These are phyloP conservation scores for Hanseniaspora vineae DNA, from an alignment of 805 yeast genomes.

Conservation along the genomic window DNA sequence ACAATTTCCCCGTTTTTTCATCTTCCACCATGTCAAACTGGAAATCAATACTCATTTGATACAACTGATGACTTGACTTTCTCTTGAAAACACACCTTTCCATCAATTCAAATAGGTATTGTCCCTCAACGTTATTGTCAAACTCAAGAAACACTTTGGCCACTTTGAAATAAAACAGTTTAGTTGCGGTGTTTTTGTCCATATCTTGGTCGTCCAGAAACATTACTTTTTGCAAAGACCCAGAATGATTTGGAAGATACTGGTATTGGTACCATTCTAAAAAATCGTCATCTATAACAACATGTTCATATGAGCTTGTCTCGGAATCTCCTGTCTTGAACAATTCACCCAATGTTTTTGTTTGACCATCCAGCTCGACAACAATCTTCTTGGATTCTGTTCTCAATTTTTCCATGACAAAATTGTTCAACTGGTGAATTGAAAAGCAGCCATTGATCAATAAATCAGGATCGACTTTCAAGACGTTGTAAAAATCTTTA, in stretches of 20 bases:
- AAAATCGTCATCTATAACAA: constrained; percentile 20
- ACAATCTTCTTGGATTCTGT: constrained; percentile 26
- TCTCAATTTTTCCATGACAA: constrained; percentile 26
- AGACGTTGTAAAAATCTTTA: constrained; percentile 74
- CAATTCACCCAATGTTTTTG: constrained; percentile 9
- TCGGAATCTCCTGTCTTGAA: constrained; percentile 3
- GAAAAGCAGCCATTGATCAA: constrained; percentile 18
- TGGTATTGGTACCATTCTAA: constrained; percentile 14
- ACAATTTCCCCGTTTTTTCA: too few species aligned
- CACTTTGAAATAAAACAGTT: constrained; percentile 17
- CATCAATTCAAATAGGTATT: constrained; percentile 25
- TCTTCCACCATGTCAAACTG: not conserved
- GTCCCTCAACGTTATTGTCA: constrained; percentile 27
- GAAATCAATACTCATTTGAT: not conserved
- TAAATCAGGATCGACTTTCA: constrained; percentile 62
- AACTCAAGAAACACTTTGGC: constrained; percentile 25
- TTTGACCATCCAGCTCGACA: constrained; percentile 10
- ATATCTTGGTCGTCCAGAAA: constrained; percentile 2
- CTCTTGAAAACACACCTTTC: constrained; percentile 21
- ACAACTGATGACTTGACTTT: not conserved
- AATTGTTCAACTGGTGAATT: constrained; percentile 22
- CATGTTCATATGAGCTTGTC: constrained; percentile 8
- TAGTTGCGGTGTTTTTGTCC: constrained; percentile 14
- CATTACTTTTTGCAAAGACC: not conserved
- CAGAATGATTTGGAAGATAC: constrained; percentile 17